Base-by-base conservation (phyloP, 23 red algal species). In the Agarophyton chilense region DNA sequence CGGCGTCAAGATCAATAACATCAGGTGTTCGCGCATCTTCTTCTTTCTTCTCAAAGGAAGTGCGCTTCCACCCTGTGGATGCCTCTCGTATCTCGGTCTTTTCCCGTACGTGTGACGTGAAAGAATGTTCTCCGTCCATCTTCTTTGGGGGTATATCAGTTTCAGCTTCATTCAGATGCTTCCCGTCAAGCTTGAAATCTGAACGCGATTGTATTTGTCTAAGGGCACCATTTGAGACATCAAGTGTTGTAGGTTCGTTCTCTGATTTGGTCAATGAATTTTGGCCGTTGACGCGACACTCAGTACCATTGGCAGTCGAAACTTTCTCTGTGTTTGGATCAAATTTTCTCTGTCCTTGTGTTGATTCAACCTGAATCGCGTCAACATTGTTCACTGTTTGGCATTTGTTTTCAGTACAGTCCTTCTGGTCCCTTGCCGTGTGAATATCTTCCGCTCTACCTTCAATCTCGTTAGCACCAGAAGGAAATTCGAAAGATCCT, bases 1-100 rank as follows among this genome's bases (percentile, higher is more conserved):
- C 68, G 2, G 68, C 68, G 13, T 74, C 68, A 10, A 74, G 41
- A 49, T 74, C 68, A 39, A 74, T 74, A 9, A 74, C 68, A 47
- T 74, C 68, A 10, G 68, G 68, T 7, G 41, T 74, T 25, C 29
- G 68, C 9, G 41, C 41, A 49, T 17, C 68, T 31, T 74, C 68
- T 5, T 74, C 68, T 10, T 47, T 49, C 18, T 35, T 74, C 21
- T 42, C 64, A 49, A 29, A 9, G 19, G 43, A 21, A 11, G 68
- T 0, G 8, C 68, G 40, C 24, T 49, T 74, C 68, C 68, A 74
- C 24, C 68, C 11, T 49, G 68, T 24, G 36, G 47, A 74, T 26
- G 33, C 8, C 21, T 74, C 68, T 29, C 38, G 40, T 6, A 31
- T 49, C 3, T 11, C 5, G 47, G 21, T 11, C 33, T 74, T 33